These are phyloP conservation scores for Passalora sequoiae DNA, from an alignment of 2,329 filamentous ascomycete species.

Conservation along the genomic window DNA sequence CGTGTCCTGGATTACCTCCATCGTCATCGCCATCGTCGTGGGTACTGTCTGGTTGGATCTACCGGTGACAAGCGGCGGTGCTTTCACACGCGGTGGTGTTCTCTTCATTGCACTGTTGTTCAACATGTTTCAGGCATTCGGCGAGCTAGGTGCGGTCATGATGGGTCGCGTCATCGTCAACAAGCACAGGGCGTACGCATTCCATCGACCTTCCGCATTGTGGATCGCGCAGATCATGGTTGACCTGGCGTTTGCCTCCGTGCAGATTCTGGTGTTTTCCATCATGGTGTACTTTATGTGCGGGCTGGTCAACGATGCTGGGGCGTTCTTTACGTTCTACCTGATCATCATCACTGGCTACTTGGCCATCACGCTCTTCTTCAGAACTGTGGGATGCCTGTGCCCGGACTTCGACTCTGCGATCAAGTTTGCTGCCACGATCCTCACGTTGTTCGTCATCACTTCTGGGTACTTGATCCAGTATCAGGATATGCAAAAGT, in stretches of 20 bases:
- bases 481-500: conserved; percentile 67
- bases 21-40: conserved; percentile 70
- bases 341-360: conserved; percentile 41
- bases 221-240: conserved; percentile 81
- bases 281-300: conserved; percentile 78
- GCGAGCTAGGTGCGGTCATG: conserved; percentile 71
- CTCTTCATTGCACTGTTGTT: conserved; percentile 76
- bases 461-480: conserved; percentile 82
- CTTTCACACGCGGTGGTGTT: conserved; percentile 76
- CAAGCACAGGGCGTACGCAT: conserved; percentile 78
- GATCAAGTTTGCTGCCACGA: conserved; percentile 69
- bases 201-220: conserved; percentile 73
- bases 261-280: conserved; percentile 66
- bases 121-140: conserved; percentile 82
- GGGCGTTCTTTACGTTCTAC: conserved; percentile 73
- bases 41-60: conserved; percentile 75
- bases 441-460: conserved; percentile 76
- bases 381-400: conserved; percentile 67
- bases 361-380: conserved; percentile 67
- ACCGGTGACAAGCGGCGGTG: conserved; percentile 58
- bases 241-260: conserved; percentile 63
- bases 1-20: conserved; percentile 65
- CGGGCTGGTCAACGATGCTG: conserved; percentile 61
- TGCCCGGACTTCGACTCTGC: conserved; percentile 81
- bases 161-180: conserved; percentile 70